Percentiles rank a stretch among this genome's conserved stretches.
Evolutionary conservation across 148 eudicot species (phyloP).

Genomic region (Fagopyrum homotropicum): DNA sequence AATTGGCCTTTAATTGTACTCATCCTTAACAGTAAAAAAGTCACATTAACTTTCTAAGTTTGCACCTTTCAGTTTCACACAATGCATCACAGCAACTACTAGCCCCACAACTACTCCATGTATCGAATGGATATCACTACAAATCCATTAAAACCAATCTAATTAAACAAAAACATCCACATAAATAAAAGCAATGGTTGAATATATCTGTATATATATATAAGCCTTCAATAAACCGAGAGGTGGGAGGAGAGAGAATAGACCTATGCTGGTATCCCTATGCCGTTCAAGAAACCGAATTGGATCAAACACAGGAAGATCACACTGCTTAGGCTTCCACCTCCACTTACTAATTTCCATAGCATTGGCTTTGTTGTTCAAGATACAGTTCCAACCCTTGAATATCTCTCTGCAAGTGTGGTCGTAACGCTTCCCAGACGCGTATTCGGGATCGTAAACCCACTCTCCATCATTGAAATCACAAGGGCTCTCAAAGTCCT

Average conservation of each 20-base stretch:
- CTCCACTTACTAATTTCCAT: constrained; percentile 60
- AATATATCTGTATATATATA: neutral
- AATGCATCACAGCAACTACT: neutral
- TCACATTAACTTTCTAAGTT: neutral
- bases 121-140: neutral
- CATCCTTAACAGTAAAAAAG: neutral
- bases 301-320: constrained; percentile 63
- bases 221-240: neutral
- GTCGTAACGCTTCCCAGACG: constrained; percentile 41
- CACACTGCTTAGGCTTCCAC: constrained; percentile 68
- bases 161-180: neutral
- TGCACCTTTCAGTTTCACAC: neutral
- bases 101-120: neutral
- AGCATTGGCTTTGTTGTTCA: constrained; percentile 55
- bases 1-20: neutral
- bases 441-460: constrained; percentile 54
- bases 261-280: constrained; percentile 69
- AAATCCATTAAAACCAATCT: neutral
- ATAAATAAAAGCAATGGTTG: neutral
- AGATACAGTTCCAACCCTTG: constrained; percentile 90
- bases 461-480: constrained; percentile 64
- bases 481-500: constrained; percentile 22
- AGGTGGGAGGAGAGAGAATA: constrained; percentile 4
- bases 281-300: constrained; percentile 36
- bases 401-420: constrained; percentile 80